Evolutionary conservation across 768 basidiomycete species (phyloP).

Genomic region (Calocybe indica): DNA sequence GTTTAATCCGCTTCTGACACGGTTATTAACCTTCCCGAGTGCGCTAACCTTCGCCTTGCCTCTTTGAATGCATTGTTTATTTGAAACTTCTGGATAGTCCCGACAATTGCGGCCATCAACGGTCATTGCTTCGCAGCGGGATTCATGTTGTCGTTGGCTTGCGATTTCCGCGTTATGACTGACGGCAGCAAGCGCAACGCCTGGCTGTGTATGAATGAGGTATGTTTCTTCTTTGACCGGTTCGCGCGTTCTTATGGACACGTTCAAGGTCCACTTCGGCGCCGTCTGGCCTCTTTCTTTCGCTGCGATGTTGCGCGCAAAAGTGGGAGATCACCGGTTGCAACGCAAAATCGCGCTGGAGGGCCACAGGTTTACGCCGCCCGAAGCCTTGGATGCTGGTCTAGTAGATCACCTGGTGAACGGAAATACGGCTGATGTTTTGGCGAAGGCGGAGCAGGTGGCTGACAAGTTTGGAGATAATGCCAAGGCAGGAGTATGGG

Average conservation of each 20-base stretch:
- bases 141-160: conserved; percentile 71
- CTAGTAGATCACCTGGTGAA: conserved; percentile 67
- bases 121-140: conserved; percentile 86
- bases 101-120: conserved; percentile 74
- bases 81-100: conserved; percentile 40
- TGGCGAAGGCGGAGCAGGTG: conserved; percentile 59
- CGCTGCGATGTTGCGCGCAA: conserved; percentile 54
- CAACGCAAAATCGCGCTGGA: conserved; percentile 75
- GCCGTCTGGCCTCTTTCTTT: conserved; percentile 76
- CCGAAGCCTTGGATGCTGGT: conserved; percentile 60
- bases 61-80: not conserved
- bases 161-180: conserved; percentile 88
- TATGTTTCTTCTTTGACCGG: conserved; percentile 18
- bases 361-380: conserved; percentile 71
- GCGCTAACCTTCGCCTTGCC: conserved; percentile 15
- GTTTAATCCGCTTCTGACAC: conserved; percentile 65
- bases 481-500: conserved; percentile 62
- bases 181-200: conserved; percentile 72
- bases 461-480: conserved; percentile 46
- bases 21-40: conserved; percentile 77
- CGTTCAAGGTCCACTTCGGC: conserved; percentile 69
- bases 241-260: not conserved
- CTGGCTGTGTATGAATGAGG: conserved; percentile 94
- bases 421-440: conserved; percentile 52
- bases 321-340: conserved; percentile 51